phyloP scores from a whole-genome alignment of 2,329 filamentous ascomycete genomes.

The Fusarium papillatum region DNA sequence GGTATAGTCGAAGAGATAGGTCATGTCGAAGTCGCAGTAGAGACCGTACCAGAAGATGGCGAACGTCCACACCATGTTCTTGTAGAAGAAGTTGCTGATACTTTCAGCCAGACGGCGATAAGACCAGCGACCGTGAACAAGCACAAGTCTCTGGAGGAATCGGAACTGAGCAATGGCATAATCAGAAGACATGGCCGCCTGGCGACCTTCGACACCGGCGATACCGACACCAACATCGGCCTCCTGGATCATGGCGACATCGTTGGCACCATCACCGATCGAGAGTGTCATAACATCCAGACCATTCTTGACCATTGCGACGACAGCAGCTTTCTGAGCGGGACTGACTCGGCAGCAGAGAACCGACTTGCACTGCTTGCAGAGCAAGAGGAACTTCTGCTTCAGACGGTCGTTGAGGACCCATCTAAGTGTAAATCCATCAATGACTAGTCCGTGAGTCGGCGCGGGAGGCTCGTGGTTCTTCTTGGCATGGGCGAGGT shows the following conservation, averaged over 20 bases:
- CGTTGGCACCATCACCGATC: slow-evolving; percentile 94
- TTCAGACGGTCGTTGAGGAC: slow-evolving; percentile 86
- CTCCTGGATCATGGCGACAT: slow-evolving; percentile 98
- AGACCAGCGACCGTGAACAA: slow-evolving; percentile 96
- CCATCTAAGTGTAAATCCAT: slow-evolving; percentile 92
- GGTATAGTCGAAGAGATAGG: slow-evolving; percentile 97
- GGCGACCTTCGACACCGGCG: slow-evolving; percentile 90
- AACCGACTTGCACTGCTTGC: slow-evolving; percentile 97
- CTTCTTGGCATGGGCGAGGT: slow-evolving; percentile 82
- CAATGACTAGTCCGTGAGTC: slow-evolving; percentile 94
- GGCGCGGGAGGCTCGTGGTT: slow-evolving; percentile 89
- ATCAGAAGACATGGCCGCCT: slow-evolving; percentile 96
- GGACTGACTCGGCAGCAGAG: slow-evolving; percentile 98
- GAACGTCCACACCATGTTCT: slow-evolving; percentile 99
- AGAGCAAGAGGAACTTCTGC: slow-evolving; percentile 94
- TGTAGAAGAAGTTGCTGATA: slow-evolving; percentile 99
- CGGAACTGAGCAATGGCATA: slow-evolving; percentile 96
- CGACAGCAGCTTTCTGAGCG: slow-evolving; percentile 97
- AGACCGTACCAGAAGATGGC: slow-evolving; percentile 98
- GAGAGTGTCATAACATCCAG: slow-evolving; percentile 97
- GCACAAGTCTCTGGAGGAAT: slow-evolving; percentile 85
- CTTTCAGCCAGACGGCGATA: slow-evolving; percentile 93
- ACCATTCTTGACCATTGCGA: slow-evolving; percentile 94
- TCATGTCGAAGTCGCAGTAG: slow-evolving; percentile 95
- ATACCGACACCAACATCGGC: slow-evolving; percentile 98